Conservation (phyloP, 2,329 filamentous ascomycete species). For the Sodiomyces alkalinus region DNA sequence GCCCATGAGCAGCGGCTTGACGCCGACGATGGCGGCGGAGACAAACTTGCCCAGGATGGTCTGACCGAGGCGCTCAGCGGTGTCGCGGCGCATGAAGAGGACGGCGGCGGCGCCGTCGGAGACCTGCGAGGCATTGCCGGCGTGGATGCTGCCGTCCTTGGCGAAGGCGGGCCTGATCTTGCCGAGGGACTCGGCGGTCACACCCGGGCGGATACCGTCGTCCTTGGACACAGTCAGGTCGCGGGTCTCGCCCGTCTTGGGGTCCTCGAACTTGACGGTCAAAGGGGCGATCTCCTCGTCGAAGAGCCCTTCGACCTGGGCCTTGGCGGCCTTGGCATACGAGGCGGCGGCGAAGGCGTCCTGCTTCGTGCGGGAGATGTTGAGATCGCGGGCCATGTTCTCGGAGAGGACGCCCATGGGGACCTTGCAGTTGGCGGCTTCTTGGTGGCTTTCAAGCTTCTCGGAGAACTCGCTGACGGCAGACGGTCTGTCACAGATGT, state of each 20-base stretch:
- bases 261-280: slow-evolving; percentile 76
- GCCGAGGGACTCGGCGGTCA: slow-evolving; percentile 73
- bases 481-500: slow-evolving; percentile 56
- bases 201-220: slow-evolving; percentile 72
- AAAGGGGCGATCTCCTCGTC: slow-evolving; percentile 81
- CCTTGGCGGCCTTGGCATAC: slow-evolving; percentile 78
- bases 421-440: slow-evolving; percentile 91
- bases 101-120: slow-evolving; percentile 92
- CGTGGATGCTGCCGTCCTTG: slow-evolving; percentile 87
- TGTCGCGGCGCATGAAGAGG: slow-evolving; percentile 86
- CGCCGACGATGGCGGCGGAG: slow-evolving; percentile 69
- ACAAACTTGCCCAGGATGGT: slow-evolving; percentile 88
- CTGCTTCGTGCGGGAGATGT: slow-evolving; percentile 56
- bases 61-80: slow-evolving; percentile 77
- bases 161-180: slow-evolving; percentile 88
- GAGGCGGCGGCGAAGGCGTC: slow-evolving; percentile 90
- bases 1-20: slow-evolving; percentile 89
- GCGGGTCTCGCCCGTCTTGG: slow-evolving; percentile 76
- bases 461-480: slow-evolving; percentile 92
- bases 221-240: slow-evolving; percentile 72
- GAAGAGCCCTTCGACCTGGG: slow-evolving; percentile 81
- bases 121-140: slow-evolving; percentile 90
- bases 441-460: slow-evolving; percentile 62
- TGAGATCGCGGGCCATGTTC: slow-evolving; percentile 79
- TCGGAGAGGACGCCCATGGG: slow-evolving; percentile 92